A percentile compares a stretch with the other conserved stretches of the same genome.
These are phyloP conservation scores for Cladosporium austrohemisphaericum DNA, from an alignment of 2,329 filamentous ascomycete genomes.

Conservation along the genomic window DNA sequence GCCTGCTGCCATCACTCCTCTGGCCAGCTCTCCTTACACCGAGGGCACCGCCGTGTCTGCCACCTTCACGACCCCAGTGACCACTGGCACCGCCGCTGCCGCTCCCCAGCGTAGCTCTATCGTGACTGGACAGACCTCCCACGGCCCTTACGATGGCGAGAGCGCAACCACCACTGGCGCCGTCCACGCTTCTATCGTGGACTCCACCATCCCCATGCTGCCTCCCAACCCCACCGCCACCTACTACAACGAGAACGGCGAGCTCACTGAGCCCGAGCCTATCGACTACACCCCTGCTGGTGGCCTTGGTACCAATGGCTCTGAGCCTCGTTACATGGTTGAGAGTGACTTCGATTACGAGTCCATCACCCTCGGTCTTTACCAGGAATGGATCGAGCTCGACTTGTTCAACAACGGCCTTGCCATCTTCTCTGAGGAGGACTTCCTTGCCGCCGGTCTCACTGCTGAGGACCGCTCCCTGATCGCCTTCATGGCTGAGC, in stretches of 20 bases:
- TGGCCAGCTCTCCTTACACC: conserved; percentile 45
- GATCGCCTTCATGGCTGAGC: conserved; percentile 72
- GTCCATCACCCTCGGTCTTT: conserved; percentile 68
- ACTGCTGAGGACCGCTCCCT: conserved; percentile 65
- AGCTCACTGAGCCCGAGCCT: conserved; percentile 63
- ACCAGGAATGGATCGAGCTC: conserved; percentile 81
- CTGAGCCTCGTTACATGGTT: conserved; percentile 69
- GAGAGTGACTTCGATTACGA: conserved; percentile 81
- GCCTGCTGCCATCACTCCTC: conserved; percentile 30
- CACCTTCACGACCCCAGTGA: conserved; percentile 30
- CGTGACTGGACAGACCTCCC: conserved; percentile 58
- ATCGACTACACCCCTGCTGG: conserved; percentile 68
- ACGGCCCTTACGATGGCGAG: conserved; percentile 65
- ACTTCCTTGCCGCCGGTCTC: conserved; percentile 67
- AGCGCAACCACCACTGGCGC: conserved; percentile 67
- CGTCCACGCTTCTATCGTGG: conserved; percentile 55
- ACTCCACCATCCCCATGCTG: conserved; percentile 54
- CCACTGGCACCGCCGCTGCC: conserved; percentile 32
- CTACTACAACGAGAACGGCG: conserved; percentile 68
- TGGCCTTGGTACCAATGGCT: conserved; percentile 74
- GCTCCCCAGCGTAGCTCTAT: conserved; percentile 47
- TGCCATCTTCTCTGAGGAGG: conserved; percentile 61
- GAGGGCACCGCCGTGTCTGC: conserved; percentile 42
- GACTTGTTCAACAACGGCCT: conserved; percentile 78
- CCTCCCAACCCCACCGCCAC: conserved; percentile 60